Percentiles rank a stretch among this genome's conserved stretches.
phyloP scores from a whole-genome alignment of 2,329 filamentous ascomycete species.

The Beauveria brongniartii region DNA sequence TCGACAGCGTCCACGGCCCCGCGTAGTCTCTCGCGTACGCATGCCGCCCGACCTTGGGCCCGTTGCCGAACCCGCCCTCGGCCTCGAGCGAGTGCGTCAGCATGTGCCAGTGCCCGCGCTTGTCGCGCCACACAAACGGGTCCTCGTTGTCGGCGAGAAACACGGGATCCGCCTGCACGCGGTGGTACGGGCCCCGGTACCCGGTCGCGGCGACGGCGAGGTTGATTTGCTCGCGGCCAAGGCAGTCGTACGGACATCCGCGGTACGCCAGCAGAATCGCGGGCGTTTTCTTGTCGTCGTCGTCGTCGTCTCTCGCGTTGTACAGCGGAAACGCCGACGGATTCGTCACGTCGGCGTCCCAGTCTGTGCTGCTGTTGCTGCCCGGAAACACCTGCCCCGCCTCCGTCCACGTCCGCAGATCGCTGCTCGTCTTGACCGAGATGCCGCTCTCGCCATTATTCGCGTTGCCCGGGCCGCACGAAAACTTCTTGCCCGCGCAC shows the following conservation, averaged over 20 bases:
- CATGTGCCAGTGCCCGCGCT: conserved; percentile 25
- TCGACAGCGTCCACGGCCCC: conserved; percentile 23
- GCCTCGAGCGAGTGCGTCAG: conserved; percentile 24
- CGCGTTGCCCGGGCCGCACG: conserved; percentile 16
- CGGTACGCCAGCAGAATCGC: conserved; percentile 17
- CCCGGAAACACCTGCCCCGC: conserved; percentile 15
- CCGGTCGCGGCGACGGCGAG: conserved; percentile 13
- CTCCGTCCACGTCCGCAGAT: conserved; percentile 14
- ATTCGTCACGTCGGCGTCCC: conserved; percentile 29
- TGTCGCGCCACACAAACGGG: conserved; percentile 26
- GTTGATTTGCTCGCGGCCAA: conserved; percentile 15
- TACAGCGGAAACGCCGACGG: conserved; percentile 32
- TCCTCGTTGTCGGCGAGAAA: conserved; percentile 19
- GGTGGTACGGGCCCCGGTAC: conserved; percentile 14
- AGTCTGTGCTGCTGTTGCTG: conserved; percentile 10
- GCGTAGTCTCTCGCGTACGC: conserved; percentile 19
- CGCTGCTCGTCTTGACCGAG: conserved; percentile 19
- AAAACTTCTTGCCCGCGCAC: conserved; percentile 13
- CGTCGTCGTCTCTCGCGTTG: not conserved
- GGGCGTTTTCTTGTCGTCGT: not conserved
- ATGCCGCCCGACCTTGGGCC: conserved; percentile 22
- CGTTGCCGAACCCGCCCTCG: conserved; percentile 18
- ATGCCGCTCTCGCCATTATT: conserved; percentile 20
- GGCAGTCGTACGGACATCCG: conserved; percentile 15
- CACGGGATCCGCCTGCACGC: conserved; percentile 15